Percentiles rank a stretch among this genome's conserved stretches.
These are phyloP conservation scores for Myrmaecium sp. DNA, from an alignment of 2,329 filamentous ascomycete genomes.

Conservation along the genomic window DNA sequence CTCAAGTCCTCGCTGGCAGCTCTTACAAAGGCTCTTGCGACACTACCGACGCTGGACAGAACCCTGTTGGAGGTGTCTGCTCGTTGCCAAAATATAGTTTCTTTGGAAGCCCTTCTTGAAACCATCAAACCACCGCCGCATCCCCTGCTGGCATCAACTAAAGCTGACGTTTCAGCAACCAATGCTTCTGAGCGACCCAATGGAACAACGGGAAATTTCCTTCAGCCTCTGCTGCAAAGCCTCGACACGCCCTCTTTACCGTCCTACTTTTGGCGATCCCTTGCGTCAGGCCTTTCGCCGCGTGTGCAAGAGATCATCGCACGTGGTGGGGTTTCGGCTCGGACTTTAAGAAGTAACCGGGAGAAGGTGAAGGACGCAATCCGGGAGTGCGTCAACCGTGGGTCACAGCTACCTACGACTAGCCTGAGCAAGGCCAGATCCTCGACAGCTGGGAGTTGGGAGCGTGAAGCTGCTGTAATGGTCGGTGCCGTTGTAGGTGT, in stretches of 20 bases:
- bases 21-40: constrained; percentile 58
- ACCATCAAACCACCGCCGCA: constrained; percentile 51
- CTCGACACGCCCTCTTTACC: constrained; percentile 77
- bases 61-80: constrained; percentile 67
- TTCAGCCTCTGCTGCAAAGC: constrained; percentile 55
- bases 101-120: constrained; percentile 62
- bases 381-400: constrained; percentile 64
- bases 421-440: constrained; percentile 27
- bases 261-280: constrained; percentile 83
- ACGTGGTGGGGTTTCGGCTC: constrained; percentile 66
- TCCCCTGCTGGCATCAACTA: constrained; percentile 38
- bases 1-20: constrained; percentile 63
- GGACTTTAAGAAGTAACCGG: constrained; percentile 62
- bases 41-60: constrained; percentile 66
- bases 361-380: constrained; percentile 61
- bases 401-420: constrained; percentile 49
- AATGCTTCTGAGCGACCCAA: constrained; percentile 5
- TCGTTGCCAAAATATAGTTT: constrained; percentile 81
- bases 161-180: constrained; percentile 3
- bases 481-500: constrained; percentile 60
- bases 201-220: constrained; percentile 31
- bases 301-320: constrained; percentile 73
- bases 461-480: constrained; percentile 90
- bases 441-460: constrained; percentile 47
- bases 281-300: constrained; percentile 60